Percentiles rank a stretch among this genome's conserved stretches.
phyloP scores from a whole-genome alignment of 2,329 filamentous ascomycete species.

The Pseudovirgaria hyperparasitica region DNA sequence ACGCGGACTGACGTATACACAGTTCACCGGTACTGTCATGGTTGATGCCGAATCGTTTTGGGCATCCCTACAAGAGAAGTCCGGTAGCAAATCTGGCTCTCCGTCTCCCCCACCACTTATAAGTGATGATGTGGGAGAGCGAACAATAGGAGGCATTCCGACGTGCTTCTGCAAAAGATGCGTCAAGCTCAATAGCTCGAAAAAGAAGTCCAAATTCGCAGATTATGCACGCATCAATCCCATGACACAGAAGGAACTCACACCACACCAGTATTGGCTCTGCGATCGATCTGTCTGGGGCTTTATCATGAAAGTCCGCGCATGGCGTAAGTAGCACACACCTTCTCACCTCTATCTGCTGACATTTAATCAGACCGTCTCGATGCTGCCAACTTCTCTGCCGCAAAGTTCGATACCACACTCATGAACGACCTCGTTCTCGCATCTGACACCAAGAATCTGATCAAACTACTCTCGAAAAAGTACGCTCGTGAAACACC shows the following conservation, averaged over 20 bases:
- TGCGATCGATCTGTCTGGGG: slow-evolving; percentile 7
- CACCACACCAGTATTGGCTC: slow-evolving; percentile 7
- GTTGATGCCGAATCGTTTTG: slow-evolving; percentile 6
- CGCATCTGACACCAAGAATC: slow-evolving; percentile 3
- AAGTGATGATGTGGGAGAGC: slow-evolving; percentile 2
- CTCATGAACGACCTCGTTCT: slow-evolving; percentile 6
- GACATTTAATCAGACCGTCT: slow-evolving; percentile 3
- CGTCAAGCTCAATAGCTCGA: slow-evolving; percentile 2
- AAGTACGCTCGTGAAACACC: slow-evolving; percentile 6
- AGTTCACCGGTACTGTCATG: slow-evolving; percentile 28
- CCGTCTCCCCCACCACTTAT: slow-evolving; percentile 3
- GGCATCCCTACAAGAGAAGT: not conserved
- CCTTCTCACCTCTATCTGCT: slow-evolving; percentile 1
- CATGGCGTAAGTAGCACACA: slow-evolving; percentile 4
- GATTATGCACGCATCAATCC: slow-evolving; percentile 7
- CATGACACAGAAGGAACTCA: slow-evolving; percentile 5
- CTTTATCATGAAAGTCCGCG: slow-evolving; percentile 6
- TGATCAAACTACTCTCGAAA: slow-evolving; percentile 5
- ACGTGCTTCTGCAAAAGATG: slow-evolving; percentile 7
- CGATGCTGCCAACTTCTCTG: slow-evolving; percentile 6
- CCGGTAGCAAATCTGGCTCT: slow-evolving; percentile 1
- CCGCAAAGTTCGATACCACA: slow-evolving; percentile 4
- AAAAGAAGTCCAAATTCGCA: slow-evolving; percentile 4
- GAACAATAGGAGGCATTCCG: slow-evolving; percentile 4
- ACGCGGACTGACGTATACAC: slow-evolving; percentile 56